These are phyloP conservation scores for Pseudoperonospora humuli DNA, from an alignment of 352 stramenopile genomes.

Conservation along the genomic window DNA sequence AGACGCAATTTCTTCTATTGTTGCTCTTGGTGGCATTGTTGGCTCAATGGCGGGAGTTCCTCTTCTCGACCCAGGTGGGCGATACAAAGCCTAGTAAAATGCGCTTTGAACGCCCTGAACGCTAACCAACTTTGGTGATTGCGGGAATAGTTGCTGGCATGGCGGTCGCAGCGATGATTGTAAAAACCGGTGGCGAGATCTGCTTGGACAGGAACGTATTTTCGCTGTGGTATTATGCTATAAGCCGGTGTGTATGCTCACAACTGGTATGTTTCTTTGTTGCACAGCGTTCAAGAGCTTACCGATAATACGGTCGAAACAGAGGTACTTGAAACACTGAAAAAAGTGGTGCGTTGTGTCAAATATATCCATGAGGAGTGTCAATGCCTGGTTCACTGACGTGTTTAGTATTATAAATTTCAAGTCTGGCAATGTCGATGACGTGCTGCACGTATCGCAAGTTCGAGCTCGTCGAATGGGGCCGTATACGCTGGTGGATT, in stretches of 20 bases:
- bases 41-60: conserved; percentile 62
- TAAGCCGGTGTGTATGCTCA: not conserved
- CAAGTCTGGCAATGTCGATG: conserved; percentile 72
- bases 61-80: conserved; percentile 60
- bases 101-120: not conserved
- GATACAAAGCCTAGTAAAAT: not conserved
- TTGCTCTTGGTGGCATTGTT: conserved; percentile 73
- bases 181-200: conserved; percentile 81
- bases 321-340: conserved; percentile 66
- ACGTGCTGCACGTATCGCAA: conserved; percentile 71
- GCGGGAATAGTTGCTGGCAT: conserved; percentile 55
- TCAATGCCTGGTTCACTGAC: not conserved
- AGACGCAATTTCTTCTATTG: conserved; percentile 86
- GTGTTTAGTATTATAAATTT: not conserved
- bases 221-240: not conserved
- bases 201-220: conserved; percentile 57
- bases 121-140: not conserved
- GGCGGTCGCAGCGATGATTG: conserved; percentile 83
- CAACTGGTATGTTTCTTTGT: not conserved
- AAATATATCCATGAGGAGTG: not conserved
- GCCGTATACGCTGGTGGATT: conserved; percentile 78
- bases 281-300: conserved; percentile 60
- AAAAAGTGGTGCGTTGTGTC: conserved; percentile 47
- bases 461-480: conserved; percentile 82
- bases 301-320: conserved; percentile 80